phyloP scores from a whole-genome alignment of 2,329 filamentous ascomycete genomes.

The Colletotrichum karsti region DNA sequence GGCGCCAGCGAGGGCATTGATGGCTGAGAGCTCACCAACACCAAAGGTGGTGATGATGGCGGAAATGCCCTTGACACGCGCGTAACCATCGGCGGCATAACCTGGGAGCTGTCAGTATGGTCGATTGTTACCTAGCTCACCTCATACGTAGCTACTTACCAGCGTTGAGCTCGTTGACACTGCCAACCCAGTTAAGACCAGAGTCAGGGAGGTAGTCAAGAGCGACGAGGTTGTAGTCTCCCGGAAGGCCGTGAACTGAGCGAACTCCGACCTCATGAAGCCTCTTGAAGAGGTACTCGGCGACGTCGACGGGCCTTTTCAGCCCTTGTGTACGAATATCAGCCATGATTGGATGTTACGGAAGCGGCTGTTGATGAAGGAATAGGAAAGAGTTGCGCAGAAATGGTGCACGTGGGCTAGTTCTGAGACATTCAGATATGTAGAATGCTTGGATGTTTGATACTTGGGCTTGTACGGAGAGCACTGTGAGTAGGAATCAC shows the following conservation, averaged over 20 bases:
- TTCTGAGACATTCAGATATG: not conserved
- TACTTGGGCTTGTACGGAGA: not conserved
- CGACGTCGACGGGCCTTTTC: constrained; percentile 64
- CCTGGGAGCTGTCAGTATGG: constrained; percentile 48
- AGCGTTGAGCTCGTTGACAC: constrained; percentile 78
- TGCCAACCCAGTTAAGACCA: constrained; percentile 72
- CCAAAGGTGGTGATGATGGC: constrained; percentile 81
- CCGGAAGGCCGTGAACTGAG: constrained; percentile 75
- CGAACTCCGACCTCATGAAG: constrained; percentile 70
- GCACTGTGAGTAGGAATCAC: not conserved
- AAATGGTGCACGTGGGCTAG: not conserved
- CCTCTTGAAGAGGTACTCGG: constrained; percentile 73
- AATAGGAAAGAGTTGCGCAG: not conserved
- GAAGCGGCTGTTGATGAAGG: not conserved
- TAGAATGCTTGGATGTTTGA: not conserved
- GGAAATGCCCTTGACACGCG: constrained; percentile 74
- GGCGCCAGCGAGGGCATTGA: constrained; percentile 79
- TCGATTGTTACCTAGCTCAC: no score
- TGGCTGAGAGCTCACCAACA: constrained; percentile 76
- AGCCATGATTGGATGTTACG: constrained; percentile 31
- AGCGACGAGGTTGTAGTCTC: constrained; percentile 76
- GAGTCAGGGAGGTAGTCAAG: constrained; percentile 71
- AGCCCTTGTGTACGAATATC: constrained; percentile 53
- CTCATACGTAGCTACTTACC: constrained; percentile 57
- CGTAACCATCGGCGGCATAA: constrained; percentile 84